A percentile compares a stretch with the other conserved stretches of the same genome.
Conservation (phyloP, 2,329 filamentous ascomycete genomes). For the Aureobasidium sp. region DNA sequence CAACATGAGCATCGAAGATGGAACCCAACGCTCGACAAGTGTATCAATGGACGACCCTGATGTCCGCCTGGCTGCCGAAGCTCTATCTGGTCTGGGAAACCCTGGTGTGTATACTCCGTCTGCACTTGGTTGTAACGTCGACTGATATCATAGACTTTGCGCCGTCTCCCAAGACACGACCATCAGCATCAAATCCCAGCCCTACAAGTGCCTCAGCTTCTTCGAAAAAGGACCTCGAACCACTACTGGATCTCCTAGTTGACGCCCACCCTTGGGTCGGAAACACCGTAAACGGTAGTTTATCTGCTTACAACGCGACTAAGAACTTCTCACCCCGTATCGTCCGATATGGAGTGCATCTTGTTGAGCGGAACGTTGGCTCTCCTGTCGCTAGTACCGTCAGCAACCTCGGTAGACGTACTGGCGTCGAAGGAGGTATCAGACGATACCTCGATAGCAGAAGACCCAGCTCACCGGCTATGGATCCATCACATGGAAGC, state of each 20-base stretch:
- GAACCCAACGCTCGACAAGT: conserved; percentile 29
- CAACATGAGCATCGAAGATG: conserved; percentile 33
- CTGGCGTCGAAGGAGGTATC: conserved; percentile 79
- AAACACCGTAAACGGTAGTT: conserved; percentile 64
- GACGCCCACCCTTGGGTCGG: conserved; percentile 81
- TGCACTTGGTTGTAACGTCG: conserved; percentile 2
- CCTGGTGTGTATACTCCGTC: conserved; percentile 29
- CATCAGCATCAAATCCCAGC: conserved; percentile 20
- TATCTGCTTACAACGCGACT: conserved; percentile 75
- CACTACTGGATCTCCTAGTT: conserved; percentile 75
- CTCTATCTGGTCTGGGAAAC: conserved; percentile 40
- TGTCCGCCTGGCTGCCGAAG: conserved; percentile 41
- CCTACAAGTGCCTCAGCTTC: conserved; percentile 18
- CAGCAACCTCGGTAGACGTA: conserved; percentile 71
- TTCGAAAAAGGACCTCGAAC: conserved; percentile 55
- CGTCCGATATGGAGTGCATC: conserved; percentile 77
- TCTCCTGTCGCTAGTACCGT: conserved; percentile 79
- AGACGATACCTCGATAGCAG: conserved; percentile 65
- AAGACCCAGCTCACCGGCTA: conserved; percentile 41
- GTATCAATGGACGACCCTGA: conserved; percentile 40
- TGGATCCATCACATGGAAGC: conserved; percentile 17
- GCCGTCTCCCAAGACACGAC: conserved; percentile 28
- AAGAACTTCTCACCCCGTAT: conserved; percentile 88
- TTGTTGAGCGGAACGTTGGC: conserved; percentile 78
- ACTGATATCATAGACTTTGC: conserved; percentile 30